Evolutionary conservation across 2,329 filamentous ascomycete genomes (phyloP), one percentile per base, ranked within the genome.

Genomic region (Colletotrichum agaves): DNA sequence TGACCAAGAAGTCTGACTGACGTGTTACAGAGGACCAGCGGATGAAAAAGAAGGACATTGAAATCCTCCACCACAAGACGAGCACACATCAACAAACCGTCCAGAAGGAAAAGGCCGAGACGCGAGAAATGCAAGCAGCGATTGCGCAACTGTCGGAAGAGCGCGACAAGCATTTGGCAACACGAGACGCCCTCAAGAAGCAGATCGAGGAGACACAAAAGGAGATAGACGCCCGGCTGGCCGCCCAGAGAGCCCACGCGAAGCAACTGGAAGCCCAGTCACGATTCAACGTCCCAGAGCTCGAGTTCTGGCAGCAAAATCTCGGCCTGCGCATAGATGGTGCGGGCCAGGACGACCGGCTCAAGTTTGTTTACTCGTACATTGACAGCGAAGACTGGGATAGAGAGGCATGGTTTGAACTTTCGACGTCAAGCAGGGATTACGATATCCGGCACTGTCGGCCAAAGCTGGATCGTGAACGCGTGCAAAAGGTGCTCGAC

Each of bases 291-390:
- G 88, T 93, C 47, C 96, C 96, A 0, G 96, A 99, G 82, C 85
- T 99, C 50, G 92, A 94, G 72, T 98, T 98, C 77, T 99, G 96
- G 96, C 92, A 97, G 77, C 91, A 91, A 61, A 96, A 95, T 76
- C 83, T 99, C 67, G 94, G 95, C 66, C 79, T 98, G 76, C 85
- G 91, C 69, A 97, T 99, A 75, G 95, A 98, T 76, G 95, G 95
- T 2, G 92, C 93, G 0, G 94, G 93, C 1, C 87, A 88, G 75
- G 90, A 93, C 70, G 94, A 98, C 79, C 87, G 92, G 27, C 84
- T 99, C 73, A 95, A 95, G 79, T 97, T 99, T 77, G 87, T 96
- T 2, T 99, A 93, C 76, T 92, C 89, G 31, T 93, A 97, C 78
- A 84, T 98, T 50, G 90, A 97, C 75, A 93, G 97, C 81, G 88